phyloP scores from a whole-genome alignment of 2,329 filamentous ascomycete species.

The Aspergillus costaricaensis region DNA sequence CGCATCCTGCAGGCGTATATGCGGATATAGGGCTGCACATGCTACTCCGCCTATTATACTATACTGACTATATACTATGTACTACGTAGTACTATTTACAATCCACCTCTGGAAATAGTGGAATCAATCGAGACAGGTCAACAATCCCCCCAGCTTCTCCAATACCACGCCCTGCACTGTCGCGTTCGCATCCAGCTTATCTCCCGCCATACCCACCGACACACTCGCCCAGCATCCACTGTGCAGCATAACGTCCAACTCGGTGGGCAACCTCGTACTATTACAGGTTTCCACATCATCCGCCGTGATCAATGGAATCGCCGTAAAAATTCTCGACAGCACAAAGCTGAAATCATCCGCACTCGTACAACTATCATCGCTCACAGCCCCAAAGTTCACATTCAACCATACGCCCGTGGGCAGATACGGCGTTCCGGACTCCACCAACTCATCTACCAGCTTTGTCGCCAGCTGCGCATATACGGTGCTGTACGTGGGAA shows the following conservation, averaged over 20 bases:
- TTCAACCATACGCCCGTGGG: constrained; percentile 65
- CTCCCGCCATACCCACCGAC: constrained; percentile 61
- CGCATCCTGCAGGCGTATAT: background rate
- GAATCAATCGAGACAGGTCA: constrained; percentile 46
- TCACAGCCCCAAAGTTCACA: constrained; percentile 65
- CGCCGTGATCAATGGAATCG: constrained; percentile 35
- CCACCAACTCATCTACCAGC: constrained; percentile 58
- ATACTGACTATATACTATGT: too few relatives aligned
- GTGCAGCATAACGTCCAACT: constrained; percentile 54
- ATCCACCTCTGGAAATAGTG: too few relatives aligned
- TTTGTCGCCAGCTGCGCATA: constrained; percentile 65
- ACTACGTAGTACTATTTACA: too few relatives aligned
- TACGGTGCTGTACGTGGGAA: constrained; percentile 56
- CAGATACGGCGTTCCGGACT: constrained; percentile 63
- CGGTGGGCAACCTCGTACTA: constrained; percentile 58
- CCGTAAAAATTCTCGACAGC: constrained; percentile 61
- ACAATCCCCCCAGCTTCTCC: constrained; percentile 51
- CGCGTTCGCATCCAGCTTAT: constrained; percentile 61
- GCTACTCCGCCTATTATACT: too few relatives aligned
- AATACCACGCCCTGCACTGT: constrained; percentile 55
- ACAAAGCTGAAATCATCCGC: constrained; percentile 63
- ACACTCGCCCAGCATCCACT: constrained; percentile 63
- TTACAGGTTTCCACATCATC: constrained; percentile 62
- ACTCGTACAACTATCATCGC: constrained; percentile 52
- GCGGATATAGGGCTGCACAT: constrained; percentile 27